phyloP scores from a whole-genome alignment of 1,284 basidiomycete genomes.

The Xerocomus amazonicus region DNA sequence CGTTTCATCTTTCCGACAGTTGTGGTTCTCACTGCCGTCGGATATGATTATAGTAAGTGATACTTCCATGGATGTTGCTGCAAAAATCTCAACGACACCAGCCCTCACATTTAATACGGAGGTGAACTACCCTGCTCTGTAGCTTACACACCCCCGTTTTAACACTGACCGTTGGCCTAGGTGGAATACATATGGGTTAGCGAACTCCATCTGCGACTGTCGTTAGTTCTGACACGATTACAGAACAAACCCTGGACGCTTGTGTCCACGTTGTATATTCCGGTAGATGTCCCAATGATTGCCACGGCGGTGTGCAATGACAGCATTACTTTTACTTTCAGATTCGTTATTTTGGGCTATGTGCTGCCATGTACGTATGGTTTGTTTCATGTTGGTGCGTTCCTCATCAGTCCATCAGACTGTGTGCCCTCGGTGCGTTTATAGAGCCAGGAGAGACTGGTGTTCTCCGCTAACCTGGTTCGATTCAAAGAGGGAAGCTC shows the following conservation, averaged over 20 bases:
- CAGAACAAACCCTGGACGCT: neutral
- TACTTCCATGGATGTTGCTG: neutral
- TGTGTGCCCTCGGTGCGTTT: too few species aligned
- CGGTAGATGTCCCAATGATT: neutral
- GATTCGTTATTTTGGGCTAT: neutral
- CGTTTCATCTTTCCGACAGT: neutral
- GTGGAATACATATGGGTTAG: conserved; percentile 1
- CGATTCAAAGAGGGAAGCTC: too few species aligned
- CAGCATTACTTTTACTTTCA: neutral
- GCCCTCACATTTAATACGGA: neutral
- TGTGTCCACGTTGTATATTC: neutral
- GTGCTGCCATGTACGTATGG: neutral
- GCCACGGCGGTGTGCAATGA: neutral
- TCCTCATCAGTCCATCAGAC: too few species aligned
- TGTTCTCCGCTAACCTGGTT: too few species aligned
- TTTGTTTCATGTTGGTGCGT: too few species aligned
- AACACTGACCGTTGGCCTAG: neutral
- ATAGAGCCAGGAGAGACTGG: too few species aligned
- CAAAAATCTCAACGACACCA: neutral
- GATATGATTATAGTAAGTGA: conserved; percentile 2
- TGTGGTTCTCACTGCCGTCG: neutral
- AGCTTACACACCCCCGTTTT: neutral
- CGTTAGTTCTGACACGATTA: neutral
- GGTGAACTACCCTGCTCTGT: neutral
- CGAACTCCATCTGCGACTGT: neutral